Conservation (phyloP, 805 yeast species). For the Jamesozyma lodderae region DNA sequence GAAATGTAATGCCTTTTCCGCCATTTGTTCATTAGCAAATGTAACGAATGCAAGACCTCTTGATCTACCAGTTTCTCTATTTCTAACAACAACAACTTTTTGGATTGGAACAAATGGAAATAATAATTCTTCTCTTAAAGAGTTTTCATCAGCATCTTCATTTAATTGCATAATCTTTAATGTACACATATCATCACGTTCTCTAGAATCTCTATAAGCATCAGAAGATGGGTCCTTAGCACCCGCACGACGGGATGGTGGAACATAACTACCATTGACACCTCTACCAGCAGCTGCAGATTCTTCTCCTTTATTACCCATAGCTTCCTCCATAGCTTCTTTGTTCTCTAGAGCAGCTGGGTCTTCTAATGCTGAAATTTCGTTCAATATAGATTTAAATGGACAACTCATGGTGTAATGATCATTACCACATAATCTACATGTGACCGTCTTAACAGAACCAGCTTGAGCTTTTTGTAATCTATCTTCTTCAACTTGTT, state of each 20-base stretch:
- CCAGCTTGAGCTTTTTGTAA: conserved; percentile 37
- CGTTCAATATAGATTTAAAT: conserved; percentile 73
- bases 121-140: conserved; percentile 63
- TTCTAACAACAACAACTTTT: conserved; percentile 78
- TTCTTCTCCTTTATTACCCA: conserved; percentile 23
- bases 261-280: conserved; percentile 42
- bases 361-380: conserved; percentile 35
- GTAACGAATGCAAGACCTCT: conserved; percentile 95
- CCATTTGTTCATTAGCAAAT: conserved; percentile 56
- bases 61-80: conserved; percentile 87
- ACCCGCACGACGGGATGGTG: conserved; percentile 45
- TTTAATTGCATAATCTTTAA: conserved; percentile 87
- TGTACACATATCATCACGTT: conserved; percentile 80
- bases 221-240: conserved; percentile 35
- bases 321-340: conserved; percentile 27
- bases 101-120: conserved; percentile 56
- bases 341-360: conserved; percentile 26
- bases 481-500: conserved; percentile 65
- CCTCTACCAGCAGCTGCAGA: conserved; percentile 31
- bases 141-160: conserved; percentile 72
- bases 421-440: conserved; percentile 90
- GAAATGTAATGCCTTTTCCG: conserved; percentile 65
- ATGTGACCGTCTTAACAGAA: conserved; percentile 43
- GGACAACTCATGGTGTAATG: conserved; percentile 96
- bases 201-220: conserved; percentile 38